Percentiles rank a stretch among this genome's conserved stretches.
Evolutionary conservation across 1,284 basidiomycete species (phyloP).

Genomic region (Apiotrichum domesticum): DNA sequence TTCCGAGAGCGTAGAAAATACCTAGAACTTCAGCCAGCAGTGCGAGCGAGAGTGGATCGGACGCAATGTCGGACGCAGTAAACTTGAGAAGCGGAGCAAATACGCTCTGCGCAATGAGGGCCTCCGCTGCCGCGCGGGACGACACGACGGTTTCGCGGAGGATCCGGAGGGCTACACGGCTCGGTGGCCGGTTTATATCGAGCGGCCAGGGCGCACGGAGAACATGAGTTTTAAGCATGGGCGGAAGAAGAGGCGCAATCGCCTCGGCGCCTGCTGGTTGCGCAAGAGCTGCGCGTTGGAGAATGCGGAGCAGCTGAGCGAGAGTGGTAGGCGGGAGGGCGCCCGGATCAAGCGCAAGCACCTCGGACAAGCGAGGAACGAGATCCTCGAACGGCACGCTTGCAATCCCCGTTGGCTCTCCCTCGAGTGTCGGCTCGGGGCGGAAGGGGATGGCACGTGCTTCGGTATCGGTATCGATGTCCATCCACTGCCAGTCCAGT

Average conservation of each 20-base stretch:
- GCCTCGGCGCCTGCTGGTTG: slow-evolving; percentile 54
- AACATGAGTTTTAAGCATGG: slow-evolving; percentile 49
- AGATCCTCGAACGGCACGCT: slow-evolving; percentile 37
- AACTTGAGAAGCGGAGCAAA: slow-evolving; percentile 69
- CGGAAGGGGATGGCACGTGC: slow-evolving; percentile 2
- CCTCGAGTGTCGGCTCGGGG: slow-evolving; percentile 6
- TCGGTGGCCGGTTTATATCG: slow-evolving; percentile 49
- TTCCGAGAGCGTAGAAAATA: slow-evolving; percentile 62
- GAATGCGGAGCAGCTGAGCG: slow-evolving; percentile 57
- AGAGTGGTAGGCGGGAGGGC: slow-evolving; percentile 24
- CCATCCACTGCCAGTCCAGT: slow-evolving; percentile 19
- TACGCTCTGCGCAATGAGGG: slow-evolving; percentile 52
- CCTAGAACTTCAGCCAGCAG: slow-evolving; percentile 55
- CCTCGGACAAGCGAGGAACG: slow-evolving; percentile 25
- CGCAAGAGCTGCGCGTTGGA: slow-evolving; percentile 59
- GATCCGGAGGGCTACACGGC: slow-evolving; percentile 53
- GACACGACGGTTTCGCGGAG: slow-evolving; percentile 59
- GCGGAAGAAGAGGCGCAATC: slow-evolving; percentile 55
- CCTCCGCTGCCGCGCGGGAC: slow-evolving; percentile 61
- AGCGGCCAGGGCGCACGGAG: slow-evolving; percentile 29
- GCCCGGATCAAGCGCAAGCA: slow-evolving; percentile 22
- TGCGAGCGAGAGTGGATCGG: slow-evolving; percentile 2
- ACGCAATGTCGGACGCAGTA: slow-evolving; percentile 50
- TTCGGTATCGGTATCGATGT: background rate
- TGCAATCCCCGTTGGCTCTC: slow-evolving; percentile 16